phyloP scores from a whole-genome alignment of 225 moss, liverwort and hornwort genomes.

The Ulota crispa region DNA sequence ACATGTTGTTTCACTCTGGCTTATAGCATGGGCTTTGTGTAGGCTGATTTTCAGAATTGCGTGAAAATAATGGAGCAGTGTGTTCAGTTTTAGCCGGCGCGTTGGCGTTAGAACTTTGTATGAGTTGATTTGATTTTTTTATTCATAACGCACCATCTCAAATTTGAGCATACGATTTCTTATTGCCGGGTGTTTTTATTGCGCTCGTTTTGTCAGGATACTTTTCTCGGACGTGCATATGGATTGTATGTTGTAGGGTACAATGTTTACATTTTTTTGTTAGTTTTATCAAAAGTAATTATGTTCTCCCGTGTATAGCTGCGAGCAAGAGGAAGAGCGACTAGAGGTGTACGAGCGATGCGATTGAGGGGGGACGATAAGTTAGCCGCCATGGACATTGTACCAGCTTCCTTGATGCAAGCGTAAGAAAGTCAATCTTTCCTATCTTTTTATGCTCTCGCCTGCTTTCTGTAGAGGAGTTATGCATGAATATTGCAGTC shows the following conservation, averaged over 20 bases:
- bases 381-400: slow-evolving; percentile 90
- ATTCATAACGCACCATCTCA: background rate
- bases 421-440: slow-evolving; percentile 37
- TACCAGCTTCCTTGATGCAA: slow-evolving; percentile 70
- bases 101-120: background rate
- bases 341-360: slow-evolving; percentile 94
- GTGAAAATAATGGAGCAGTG: background rate
- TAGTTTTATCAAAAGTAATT: background rate
- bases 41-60: background rate
- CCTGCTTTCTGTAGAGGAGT: background rate
- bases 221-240: background rate
- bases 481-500: background rate
- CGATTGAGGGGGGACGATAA: slow-evolving; percentile 73
- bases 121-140: background rate
- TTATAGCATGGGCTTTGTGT: slow-evolving; percentile 1
- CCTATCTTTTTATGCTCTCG: background rate
- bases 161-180: background rate
- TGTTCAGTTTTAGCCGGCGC: background rate
- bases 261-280: background rate
- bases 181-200: background rate
- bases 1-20: background rate
- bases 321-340: slow-evolving; percentile 88
- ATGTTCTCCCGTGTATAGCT: slow-evolving; percentile 42
- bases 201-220: background rate
- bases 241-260: background rate